Conservation (phyloP, 2,329 filamentous ascomycete genomes). For the Moelleriella libera region DNA sequence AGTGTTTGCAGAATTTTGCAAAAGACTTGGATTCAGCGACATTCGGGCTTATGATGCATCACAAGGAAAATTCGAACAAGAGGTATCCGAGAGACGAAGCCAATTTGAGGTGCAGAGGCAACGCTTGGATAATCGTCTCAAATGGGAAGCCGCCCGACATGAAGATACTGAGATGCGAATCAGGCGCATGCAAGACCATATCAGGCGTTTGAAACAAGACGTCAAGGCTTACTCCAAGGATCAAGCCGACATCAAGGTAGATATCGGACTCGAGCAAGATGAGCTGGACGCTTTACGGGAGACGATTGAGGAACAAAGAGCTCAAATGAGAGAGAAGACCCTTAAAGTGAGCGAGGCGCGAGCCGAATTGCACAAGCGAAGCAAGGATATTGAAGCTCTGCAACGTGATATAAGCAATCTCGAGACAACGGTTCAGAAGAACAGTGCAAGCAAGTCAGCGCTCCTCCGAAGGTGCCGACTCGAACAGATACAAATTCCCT, state of each 20-base stretch:
- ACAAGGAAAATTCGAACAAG: conserved; percentile 83
- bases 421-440: conserved; percentile 79
- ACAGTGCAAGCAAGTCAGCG: conserved; percentile 70
- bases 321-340: conserved; percentile 52
- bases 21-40: conserved; percentile 70
- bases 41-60: conserved; percentile 90
- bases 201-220: conserved; percentile 52
- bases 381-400: conserved; percentile 62
- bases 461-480: conserved; percentile 81
- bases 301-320: conserved; percentile 53
- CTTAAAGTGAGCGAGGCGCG: conserved; percentile 69
- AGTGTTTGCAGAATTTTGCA: conserved; percentile 76
- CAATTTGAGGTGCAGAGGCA: conserved; percentile 78
- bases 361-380: conserved; percentile 68
- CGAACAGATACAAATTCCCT: conserved; percentile 79
- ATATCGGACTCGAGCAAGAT: conserved; percentile 57
- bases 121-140: conserved; percentile 48
- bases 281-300: conserved; percentile 67
- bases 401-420: conserved; percentile 62
- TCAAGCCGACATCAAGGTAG: conserved; percentile 60
- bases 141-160: conserved; percentile 39
- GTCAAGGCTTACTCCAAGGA: conserved; percentile 58
- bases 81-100: conserved; percentile 73
- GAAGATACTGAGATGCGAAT: conserved; percentile 54
- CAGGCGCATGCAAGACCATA: conserved; percentile 49